Conservation (phyloP, 2,329 filamentous ascomycete species). For the Pyrenophora teres region DNA sequence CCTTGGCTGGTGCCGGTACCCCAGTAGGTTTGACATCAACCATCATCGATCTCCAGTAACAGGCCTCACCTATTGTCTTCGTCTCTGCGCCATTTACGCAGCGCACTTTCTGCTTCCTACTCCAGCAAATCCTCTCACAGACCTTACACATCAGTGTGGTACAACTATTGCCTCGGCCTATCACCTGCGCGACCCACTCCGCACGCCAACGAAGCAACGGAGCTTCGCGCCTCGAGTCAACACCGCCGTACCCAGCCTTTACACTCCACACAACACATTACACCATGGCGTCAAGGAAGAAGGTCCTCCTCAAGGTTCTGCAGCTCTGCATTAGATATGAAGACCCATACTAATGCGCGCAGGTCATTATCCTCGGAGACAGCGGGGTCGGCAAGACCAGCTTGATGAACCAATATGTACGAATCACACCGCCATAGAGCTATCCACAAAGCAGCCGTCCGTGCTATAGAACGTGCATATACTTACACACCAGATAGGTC, state of each 20-base stretch:
- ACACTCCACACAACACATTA: conserved; percentile 11
- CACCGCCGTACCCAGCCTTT: conserved; percentile 6
- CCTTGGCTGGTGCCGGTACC: neutral
- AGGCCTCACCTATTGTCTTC: conserved; percentile 11
- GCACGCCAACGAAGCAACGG: conserved; percentile 5
- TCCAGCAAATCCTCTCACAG: neutral
- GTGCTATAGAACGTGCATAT: neutral
- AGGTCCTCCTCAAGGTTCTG: conserved; percentile 84
- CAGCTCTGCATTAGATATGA: neutral
- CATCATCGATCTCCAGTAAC: conserved; percentile 13
- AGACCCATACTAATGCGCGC: conserved; percentile 18
- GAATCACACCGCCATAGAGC: conserved; percentile 39
- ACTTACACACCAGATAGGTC: conserved; percentile 65
- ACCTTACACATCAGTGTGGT: neutral
- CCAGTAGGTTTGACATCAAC: conserved; percentile 10
- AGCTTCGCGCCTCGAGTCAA: conserved; percentile 13
- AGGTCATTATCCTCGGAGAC: conserved; percentile 99
- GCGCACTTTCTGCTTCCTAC: neutral
- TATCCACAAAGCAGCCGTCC: neutral
- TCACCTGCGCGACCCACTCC: conserved; percentile 2
- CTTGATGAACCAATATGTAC: conserved; percentile 99
- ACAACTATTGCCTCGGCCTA: neutral
- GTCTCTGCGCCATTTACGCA: conserved; percentile 7
- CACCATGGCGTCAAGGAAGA: conserved; percentile 62
- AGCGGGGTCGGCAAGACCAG: conserved; percentile 99